phyloP scores from a whole-genome alignment of 164 flowering plant genomes.

The Umbilicus rupestris region DNA sequence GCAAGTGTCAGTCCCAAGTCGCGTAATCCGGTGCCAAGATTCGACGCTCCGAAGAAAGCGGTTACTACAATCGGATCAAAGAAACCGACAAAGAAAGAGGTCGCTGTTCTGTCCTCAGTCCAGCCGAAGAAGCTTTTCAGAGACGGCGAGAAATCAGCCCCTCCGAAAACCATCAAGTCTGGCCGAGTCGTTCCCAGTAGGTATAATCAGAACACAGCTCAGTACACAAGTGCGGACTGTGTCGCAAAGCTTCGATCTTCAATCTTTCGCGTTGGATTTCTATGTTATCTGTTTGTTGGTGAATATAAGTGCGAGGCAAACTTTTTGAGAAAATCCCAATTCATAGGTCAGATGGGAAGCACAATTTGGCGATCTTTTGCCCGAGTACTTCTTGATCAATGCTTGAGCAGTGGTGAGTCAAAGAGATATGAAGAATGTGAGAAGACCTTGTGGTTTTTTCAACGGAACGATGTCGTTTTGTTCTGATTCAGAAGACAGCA shows the following conservation, averaged over 20 bases:
- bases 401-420: too few relatives aligned
- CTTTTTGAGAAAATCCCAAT: too few relatives aligned
- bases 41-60: constrained; percentile 28
- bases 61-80: constrained; percentile 43
- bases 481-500: too few relatives aligned
- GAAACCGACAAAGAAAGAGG: constrained; percentile 41
- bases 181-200: neutral
- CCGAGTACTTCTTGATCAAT: too few relatives aligned
- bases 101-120: constrained; percentile 25
- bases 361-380: too few relatives aligned
- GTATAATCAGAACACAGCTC: neutral
- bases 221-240: neutral
- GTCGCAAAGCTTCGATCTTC: neutral
- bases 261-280: too few relatives aligned
- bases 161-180: neutral
- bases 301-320: too few relatives aligned
- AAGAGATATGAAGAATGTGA: too few relatives aligned
- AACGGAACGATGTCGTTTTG: too few relatives aligned
- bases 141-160: constrained; percentile 39
- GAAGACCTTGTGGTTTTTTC: too few relatives aligned
- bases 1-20: constrained; percentile 46
- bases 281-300: too few relatives aligned
- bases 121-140: constrained; percentile 67
- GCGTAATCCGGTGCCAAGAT: constrained; percentile 22
- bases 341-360: too few relatives aligned